A percentile compares a stretch with the other conserved stretches of the same genome.
Conservation (phyloP, 768 basidiomycete genomes). For the Naganishia onofrii region DNA sequence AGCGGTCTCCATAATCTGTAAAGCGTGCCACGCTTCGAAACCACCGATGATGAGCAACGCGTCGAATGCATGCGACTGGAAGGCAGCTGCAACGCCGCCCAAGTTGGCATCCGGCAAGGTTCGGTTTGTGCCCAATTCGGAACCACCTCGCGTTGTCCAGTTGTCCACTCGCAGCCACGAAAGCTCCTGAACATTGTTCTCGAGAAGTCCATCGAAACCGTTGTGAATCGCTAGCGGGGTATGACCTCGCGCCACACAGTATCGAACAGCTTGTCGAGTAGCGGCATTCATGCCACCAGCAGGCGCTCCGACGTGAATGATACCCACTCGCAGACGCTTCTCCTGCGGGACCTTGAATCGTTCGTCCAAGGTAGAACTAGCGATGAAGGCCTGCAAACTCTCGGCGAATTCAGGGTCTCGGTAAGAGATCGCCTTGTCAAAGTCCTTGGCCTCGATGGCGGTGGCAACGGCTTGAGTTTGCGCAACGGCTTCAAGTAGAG, state of each 20-base stretch:
- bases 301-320: conserved; percentile 77
- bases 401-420: conserved; percentile 90
- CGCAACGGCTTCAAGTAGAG: conserved; percentile 86
- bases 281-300: conserved; percentile 99
- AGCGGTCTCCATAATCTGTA: conserved; percentile 74
- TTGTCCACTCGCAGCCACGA: conserved; percentile 96
- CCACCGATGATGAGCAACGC: conserved; percentile 87
- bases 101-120: conserved; percentile 79
- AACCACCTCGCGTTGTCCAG: conserved; percentile 94
- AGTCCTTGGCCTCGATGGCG: conserved; percentile 79
- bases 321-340: conserved; percentile 54
- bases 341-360: conserved; percentile 59
- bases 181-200: conserved; percentile 78
- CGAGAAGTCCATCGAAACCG: conserved; percentile 89
- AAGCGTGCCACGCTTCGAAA: conserved; percentile 85
- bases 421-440: conserved; percentile 77
- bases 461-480: conserved; percentile 84
- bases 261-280: conserved; percentile 87
- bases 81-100: conserved; percentile 81
- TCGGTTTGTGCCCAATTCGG: conserved; percentile 96
- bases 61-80: conserved; percentile 79
- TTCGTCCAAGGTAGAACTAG: conserved; percentile 65
- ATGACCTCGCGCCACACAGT: conserved; percentile 88
- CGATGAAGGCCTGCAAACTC: conserved; percentile 76
- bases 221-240: conserved; percentile 89